Base-by-base conservation (phyloP, 768 basidiomycete species). In the Trametes meyenii region DNA sequence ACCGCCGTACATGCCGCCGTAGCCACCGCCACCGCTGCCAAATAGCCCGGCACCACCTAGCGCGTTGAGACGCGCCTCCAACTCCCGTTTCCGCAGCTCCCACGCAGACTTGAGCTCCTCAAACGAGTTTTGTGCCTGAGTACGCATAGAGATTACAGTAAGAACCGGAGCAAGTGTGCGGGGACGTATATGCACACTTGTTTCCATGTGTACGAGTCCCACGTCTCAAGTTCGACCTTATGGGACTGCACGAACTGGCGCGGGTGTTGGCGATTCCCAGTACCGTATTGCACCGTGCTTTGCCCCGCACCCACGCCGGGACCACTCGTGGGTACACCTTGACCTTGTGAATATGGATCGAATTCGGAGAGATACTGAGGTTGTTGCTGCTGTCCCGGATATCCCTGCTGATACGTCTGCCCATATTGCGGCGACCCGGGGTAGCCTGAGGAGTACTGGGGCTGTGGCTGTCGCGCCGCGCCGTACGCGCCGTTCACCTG, bases 191-290 rank as follows among this genome's bases (percentile, higher is more conserved):
- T 17, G 46, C 66, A n/a, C 39, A 71, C 68, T 74, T 89, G 88
- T 71, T 86, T 90, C 90, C 90, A 92, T 13, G 86, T 75, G 58
- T 82, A 83, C 7, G 73, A 39, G 66, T 91, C 87, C 90, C 90
- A 92, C 7, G 81, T 75, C 65, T 91, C 91, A 26, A 93, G 77
- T 70, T 85, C 84, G 0, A 76, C 69, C 65, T 91, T 92, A 71
- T 91, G 83, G 2, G 73, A 72, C 46, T 84, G 85, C 56, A 92
- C 84, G 64, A 79, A 83, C 46, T 89, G 83, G 42, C 88, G 83
- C 0, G 91, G 91, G 66, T 93, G 91, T 24, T 75, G 77, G 24
- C 81, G 75, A 8, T 79, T 73, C 3, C 74, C 69, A 0, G 3
- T 33, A 64, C 79, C 73, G 2, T 75, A 71, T 7, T 65, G 66